Conservation (phyloP, 2,329 filamentous ascomycete genomes). For the Microsporum canis region DNA sequence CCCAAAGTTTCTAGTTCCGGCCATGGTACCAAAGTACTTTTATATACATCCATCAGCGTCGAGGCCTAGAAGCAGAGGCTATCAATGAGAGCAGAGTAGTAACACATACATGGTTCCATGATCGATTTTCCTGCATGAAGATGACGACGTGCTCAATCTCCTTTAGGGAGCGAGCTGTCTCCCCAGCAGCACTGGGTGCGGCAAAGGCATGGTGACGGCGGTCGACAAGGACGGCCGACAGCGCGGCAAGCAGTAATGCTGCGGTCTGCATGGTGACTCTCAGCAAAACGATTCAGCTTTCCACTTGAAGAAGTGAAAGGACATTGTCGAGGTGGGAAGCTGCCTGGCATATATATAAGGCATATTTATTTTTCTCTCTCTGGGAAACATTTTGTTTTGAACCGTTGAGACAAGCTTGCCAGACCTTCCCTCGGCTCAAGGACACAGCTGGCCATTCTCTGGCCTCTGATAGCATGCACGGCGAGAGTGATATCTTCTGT, state of each 20-base stretch:
- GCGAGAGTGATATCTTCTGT: background rate
- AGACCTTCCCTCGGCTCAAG: background rate
- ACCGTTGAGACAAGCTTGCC: background rate
- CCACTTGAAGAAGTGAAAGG: background rate
- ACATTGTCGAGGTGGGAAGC: background rate
- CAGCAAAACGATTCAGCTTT: background rate
- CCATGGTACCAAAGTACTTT: slow-evolving; percentile 45
- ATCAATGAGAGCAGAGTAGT: background rate
- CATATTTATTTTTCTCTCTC: background rate
- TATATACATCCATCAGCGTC: background rate
- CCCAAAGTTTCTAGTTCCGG: slow-evolving; percentile 44
- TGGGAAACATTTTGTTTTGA: background rate
- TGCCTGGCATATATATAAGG: background rate
- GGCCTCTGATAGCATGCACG: background rate
- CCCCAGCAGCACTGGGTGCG: background rate
- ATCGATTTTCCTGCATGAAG: slow-evolving; percentile 45
- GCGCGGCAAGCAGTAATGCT: background rate
- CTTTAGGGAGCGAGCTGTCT: slow-evolving; percentile 32
- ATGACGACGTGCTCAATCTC: slow-evolving; percentile 48
- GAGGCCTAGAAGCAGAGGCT: background rate
- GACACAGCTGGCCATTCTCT: background rate
- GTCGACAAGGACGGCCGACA: slow-evolving; percentile 4
- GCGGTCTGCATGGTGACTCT: slow-evolving; percentile 1
- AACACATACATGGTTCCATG: slow-evolving; percentile 27
- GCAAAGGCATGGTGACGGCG: slow-evolving; percentile 8